These are phyloP conservation scores for Podochytrium sp. DNA, from an alignment of 192 early-diverging fungal genomes.

Conservation along the genomic window DNA sequence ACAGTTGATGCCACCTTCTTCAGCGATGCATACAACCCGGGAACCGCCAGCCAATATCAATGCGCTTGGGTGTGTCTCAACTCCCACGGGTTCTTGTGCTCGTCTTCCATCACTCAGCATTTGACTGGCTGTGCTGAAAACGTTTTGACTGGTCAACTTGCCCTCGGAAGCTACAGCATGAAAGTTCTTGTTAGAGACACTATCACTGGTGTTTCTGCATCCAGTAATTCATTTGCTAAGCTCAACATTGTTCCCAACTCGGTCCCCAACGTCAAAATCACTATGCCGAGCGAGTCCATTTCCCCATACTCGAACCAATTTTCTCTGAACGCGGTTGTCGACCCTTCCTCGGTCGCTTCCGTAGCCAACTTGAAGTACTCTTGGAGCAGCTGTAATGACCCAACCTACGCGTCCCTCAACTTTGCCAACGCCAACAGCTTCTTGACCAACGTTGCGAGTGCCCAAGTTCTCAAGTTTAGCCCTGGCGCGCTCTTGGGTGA, in stretches of 20 bases:
- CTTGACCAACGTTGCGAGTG: slow-evolving; percentile 2
- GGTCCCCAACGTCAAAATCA: slow-evolving; percentile 13
- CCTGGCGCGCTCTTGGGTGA: slow-evolving; percentile 2
- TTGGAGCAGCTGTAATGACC: slow-evolving; percentile 24
- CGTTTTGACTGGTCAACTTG: slow-evolving; percentile 3
- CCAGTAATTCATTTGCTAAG: background rate
- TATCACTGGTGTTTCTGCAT: background rate
- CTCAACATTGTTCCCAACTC: slow-evolving; percentile 1
- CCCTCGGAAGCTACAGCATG: background rate
- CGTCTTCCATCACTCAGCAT: background rate
- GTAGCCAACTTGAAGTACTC: slow-evolving; percentile 19
- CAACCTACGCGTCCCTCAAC: slow-evolving; percentile 1
- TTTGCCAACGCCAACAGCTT: slow-evolving; percentile 27
- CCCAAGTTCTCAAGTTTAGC: slow-evolving; percentile 28
- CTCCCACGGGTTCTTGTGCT: slow-evolving; percentile 16
- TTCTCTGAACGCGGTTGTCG: slow-evolving; percentile 18
- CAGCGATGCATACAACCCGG: background rate
- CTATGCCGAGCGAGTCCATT: background rate
- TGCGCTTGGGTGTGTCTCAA: slow-evolving; percentile 28
- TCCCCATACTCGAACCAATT: slow-evolving; percentile 26
- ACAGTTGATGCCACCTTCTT: slow-evolving; percentile 13
- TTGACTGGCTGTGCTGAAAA: slow-evolving; percentile 17
- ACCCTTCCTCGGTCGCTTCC: slow-evolving; percentile 13
- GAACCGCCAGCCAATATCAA: background rate
- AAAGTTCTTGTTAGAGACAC: slow-evolving; percentile 9